phyloP scores from a whole-genome alignment of 2,329 filamentous ascomycete species.

The Penicillium expansum region DNA sequence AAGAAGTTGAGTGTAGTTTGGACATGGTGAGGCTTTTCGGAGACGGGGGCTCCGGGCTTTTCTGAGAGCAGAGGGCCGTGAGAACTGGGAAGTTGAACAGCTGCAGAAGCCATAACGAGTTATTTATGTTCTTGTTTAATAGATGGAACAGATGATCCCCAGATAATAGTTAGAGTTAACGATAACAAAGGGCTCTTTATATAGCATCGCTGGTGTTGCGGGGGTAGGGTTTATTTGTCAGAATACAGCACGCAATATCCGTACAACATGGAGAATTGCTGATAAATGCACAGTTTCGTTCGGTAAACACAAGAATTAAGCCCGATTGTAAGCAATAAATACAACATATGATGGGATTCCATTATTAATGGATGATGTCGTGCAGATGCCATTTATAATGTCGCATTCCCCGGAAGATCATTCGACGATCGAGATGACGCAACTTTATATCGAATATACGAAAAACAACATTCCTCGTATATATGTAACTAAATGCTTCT shows the following conservation, averaged over 20 bases:
- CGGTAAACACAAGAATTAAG: background rate
- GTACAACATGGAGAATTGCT: slow-evolving; percentile 24
- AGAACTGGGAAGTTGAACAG: slow-evolving; percentile 24
- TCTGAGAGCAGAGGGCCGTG: slow-evolving; percentile 13
- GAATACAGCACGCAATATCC: slow-evolving; percentile 33
- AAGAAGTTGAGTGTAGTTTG: slow-evolving; percentile 49
- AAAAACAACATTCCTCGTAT: background rate
- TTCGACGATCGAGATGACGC: slow-evolving; percentile 1
- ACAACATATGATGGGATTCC: slow-evolving; percentile 5
- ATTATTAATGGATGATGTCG: slow-evolving; percentile 2
- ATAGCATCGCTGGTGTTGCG: slow-evolving; percentile 11
- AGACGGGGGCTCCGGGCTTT: slow-evolving; percentile 13
- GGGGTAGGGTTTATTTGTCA: slow-evolving; percentile 32
- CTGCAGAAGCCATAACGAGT: slow-evolving; percentile 30
- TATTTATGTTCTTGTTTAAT: background rate
- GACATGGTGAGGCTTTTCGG: slow-evolving; percentile 34
- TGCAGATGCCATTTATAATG: slow-evolving; percentile 2
- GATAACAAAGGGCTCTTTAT: slow-evolving; percentile 5
- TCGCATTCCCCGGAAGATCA: background rate
- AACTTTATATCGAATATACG: background rate
- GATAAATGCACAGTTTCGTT: slow-evolving; percentile 27
- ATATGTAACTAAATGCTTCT: background rate
- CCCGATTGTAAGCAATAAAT: background rate
- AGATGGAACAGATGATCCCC: background rate
- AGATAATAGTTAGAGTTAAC: background rate